Conservation (phyloP, 805 yeast genomes). For the Zygosaccharomyces rouxii region DNA sequence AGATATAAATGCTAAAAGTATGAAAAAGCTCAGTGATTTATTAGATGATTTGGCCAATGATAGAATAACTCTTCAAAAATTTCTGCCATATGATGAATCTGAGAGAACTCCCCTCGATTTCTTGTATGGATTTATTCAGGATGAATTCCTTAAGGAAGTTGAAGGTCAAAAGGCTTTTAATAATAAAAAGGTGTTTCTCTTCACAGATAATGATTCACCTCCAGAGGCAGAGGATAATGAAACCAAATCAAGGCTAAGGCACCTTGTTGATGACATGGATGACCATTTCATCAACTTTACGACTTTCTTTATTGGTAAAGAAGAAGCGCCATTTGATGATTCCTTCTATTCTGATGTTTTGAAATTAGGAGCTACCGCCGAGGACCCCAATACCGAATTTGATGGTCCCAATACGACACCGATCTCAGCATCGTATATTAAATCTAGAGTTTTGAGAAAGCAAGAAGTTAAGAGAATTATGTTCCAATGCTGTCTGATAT, state of each 20-base stretch:
- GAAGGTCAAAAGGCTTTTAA: conserved; percentile 44
- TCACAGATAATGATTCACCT: conserved; percentile 76
- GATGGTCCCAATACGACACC: conserved; percentile 43
- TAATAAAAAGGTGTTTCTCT: conserved; percentile 57
- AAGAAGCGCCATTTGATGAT: conserved; percentile 39
- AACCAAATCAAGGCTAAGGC: conserved; percentile 47
- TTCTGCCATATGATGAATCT: conserved; percentile 32
- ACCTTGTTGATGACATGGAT: conserved; percentile 56
- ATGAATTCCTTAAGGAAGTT: conserved; percentile 46
- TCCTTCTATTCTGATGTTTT: conserved; percentile 53
- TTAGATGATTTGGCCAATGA: conserved; percentile 40
- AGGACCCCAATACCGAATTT: conserved; percentile 17
- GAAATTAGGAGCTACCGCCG: conserved; percentile 24
- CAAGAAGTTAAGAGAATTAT: conserved; percentile 61
- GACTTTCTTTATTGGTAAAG: conserved; percentile 56
- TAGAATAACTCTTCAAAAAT: conserved; percentile 26
- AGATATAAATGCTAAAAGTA: conserved; percentile 51
- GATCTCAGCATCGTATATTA: conserved; percentile 41
- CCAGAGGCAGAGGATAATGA: conserved; percentile 39
- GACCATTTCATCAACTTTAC: conserved; percentile 48
- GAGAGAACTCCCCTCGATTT: conserved; percentile 35
- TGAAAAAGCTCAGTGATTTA: conserved; percentile 52
- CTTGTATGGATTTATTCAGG: conserved; percentile 49
- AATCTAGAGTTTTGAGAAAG: conserved; percentile 46
- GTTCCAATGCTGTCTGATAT: conserved; percentile 56